A percentile compares a stretch with the other conserved stretches of the same genome.
phyloP scores from a whole-genome alignment of 306 rosid genomes.

The Vigna angularis region DNA sequence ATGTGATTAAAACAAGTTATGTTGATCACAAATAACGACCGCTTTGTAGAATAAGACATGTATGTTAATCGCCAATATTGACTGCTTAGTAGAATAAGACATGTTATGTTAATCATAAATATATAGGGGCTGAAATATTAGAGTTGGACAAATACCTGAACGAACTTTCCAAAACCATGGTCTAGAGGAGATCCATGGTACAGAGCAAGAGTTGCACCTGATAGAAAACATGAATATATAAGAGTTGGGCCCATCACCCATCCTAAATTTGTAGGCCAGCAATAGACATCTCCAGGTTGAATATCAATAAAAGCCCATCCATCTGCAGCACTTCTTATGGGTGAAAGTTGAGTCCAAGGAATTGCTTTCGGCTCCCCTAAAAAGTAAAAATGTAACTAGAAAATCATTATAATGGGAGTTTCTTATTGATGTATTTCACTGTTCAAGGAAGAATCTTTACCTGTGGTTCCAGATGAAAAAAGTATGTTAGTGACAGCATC shows the following conservation, averaged over 20 bases:
- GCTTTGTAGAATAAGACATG: slow-evolving; percentile 8
- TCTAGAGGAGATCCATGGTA: slow-evolving; percentile 97
- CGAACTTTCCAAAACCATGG: slow-evolving; percentile 87
- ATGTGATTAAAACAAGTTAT: not conserved
- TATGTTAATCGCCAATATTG: not conserved
- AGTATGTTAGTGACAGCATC: slow-evolving; percentile 81
- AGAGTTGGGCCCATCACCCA: slow-evolving; percentile 92
- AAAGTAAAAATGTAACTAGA: slow-evolving; percentile 30
- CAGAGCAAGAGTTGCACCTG: slow-evolving; percentile 87
- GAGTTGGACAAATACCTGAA: slow-evolving; percentile 66
- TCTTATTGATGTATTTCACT: not conserved
- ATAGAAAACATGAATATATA: slow-evolving; percentile 70
- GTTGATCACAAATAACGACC: slow-evolving; percentile 1
- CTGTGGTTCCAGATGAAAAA: slow-evolving; percentile 97
- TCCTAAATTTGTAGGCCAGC: slow-evolving; percentile 96
- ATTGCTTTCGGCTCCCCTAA: slow-evolving; percentile 96
- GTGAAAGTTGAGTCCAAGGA: slow-evolving; percentile 97
- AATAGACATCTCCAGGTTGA: slow-evolving; percentile 74
- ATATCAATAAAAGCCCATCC: slow-evolving; percentile 74
- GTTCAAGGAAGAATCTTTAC: slow-evolving; percentile 47
- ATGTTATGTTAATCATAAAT: not conserved
- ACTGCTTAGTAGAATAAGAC: slow-evolving; percentile 1
- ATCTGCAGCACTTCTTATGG: slow-evolving; percentile 83
- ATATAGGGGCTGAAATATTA: slow-evolving; percentile 5
- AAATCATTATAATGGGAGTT: slow-evolving; percentile 28